Percentiles rank a stretch among this genome's conserved stretches.
phyloP scores from a whole-genome alignment of 257 asterid species.

The Ballota nigra region DNA sequence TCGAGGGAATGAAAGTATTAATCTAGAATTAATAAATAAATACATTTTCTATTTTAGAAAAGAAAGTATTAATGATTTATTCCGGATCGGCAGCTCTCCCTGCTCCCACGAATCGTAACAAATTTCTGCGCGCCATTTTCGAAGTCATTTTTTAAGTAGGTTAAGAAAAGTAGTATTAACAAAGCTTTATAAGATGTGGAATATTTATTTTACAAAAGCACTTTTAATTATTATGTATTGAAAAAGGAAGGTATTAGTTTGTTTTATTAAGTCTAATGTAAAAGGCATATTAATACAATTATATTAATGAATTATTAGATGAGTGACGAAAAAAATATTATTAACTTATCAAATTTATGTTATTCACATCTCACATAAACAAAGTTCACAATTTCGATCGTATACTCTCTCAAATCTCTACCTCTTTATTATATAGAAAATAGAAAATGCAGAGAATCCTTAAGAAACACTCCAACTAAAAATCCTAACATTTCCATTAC shows the following conservation, averaged over 20 bases:
- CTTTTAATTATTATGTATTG: background rate
- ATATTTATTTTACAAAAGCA: background rate
- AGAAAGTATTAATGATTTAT: background rate
- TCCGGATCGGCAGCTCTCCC: background rate
- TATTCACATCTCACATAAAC: too few species aligned
- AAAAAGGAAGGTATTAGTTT: background rate
- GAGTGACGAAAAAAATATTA: too few species aligned
- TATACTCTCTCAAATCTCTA: background rate
- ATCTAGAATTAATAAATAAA: background rate
- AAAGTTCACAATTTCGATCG: too few species aligned
- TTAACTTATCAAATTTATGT: too few species aligned
- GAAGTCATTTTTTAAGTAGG: background rate
- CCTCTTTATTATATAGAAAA: background rate
- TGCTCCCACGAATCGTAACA: background rate
- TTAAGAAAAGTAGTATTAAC: background rate
- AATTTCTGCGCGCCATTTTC: background rate
- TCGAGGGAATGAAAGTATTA: background rate
- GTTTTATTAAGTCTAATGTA: background rate
- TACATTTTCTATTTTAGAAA: background rate
- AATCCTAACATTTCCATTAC: background rate
- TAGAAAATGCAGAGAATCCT: background rate
- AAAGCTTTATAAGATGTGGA: background rate
- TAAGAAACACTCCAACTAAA: background rate
- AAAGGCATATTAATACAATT: background rate
- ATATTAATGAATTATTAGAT: too few species aligned